Base-by-base conservation (phyloP, 2,329 filamentous ascomycete genomes). In the Xylariales sp. region DNA sequence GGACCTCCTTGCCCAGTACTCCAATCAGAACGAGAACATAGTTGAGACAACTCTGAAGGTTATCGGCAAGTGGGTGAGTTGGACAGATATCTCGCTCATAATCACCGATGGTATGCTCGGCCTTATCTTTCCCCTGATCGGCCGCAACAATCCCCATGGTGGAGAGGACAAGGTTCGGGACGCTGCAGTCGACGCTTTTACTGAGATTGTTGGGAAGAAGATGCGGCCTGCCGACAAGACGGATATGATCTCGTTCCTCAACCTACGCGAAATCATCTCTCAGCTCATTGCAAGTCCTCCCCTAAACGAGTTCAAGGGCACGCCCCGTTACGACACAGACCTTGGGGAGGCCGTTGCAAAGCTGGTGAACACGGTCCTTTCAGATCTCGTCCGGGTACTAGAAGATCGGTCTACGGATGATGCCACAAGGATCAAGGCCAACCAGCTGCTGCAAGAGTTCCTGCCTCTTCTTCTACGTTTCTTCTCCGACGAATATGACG, bases 61-160 rank as follows among this genome's bases (percentile, higher is more conserved):
- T n/a, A 81, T 98, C 50, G 89, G 88, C 27, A 93, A 91, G 62
- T 98, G 93, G 91, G 89, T 95, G 46, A 94, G 89, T 74, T 98
- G 93, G 93, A 95, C 94, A 57, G 93, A 97, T 59, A 97, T 98
- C 54, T 86, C 86, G 38, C 73, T 98, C 43, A 82, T 98, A 32
- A 88, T 98, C 54, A 95, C 94, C 63, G 80, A 90, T 59, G 79
- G 84, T 40, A 93, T 95, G 76, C 80, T 97, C 55, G 82, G 78
- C 58, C 76, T 89, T 36, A 74, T 98, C 45, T 84, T 96, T 56
- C 86, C 93, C 50, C 79, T 97, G 49, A 84, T 95, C 42, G 88
- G 87, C n/a, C 85, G 84, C 62, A 72, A 80, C 57, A 76, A 80
- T 60, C 58, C 74, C 49, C 65, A 73, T 54, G 66, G 79, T 55